Evolutionary conservation across 139 green algal species (phyloP).

Genomic region (Desmodesmus armatus): DNA sequence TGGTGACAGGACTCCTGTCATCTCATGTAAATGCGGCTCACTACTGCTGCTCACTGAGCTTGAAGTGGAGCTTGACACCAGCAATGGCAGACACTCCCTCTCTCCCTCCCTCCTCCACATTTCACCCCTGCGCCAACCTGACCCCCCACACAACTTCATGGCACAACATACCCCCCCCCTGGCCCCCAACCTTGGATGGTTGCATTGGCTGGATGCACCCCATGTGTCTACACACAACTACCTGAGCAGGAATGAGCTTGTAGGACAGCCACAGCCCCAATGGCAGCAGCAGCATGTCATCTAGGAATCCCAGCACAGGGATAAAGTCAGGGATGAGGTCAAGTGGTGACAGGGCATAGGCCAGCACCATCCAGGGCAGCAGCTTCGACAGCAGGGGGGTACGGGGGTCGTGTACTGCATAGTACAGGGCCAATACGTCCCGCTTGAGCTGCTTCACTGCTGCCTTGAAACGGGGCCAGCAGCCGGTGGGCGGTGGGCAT

Average conservation of each 20-base stretch:
- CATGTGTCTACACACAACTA: neutral
- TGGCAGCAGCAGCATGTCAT: conserved; percentile 72
- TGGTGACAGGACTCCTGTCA: no score
- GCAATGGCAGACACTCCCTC: neutral
- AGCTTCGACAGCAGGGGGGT: conserved; percentile 29
- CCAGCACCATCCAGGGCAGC: conserved; percentile 45
- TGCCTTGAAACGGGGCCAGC: conserved; percentile 35
- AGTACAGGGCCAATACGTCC: conserved; percentile 51
- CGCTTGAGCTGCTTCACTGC: conserved; percentile 54
- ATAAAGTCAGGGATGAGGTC: conserved; percentile 79
- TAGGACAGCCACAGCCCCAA: conserved; percentile 50
- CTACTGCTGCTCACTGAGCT: neutral
- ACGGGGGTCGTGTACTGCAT: conserved; percentile 26
- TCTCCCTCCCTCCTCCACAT: neutral
- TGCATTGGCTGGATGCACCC: neutral
- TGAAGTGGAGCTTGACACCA: neutral
- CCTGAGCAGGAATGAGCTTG: conserved; percentile 49
- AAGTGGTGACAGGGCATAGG: conserved; percentile 61
- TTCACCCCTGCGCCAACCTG: neutral
- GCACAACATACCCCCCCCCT: neutral
- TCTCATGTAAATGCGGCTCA: neutral
- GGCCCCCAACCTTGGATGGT: neutral
- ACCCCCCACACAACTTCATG: neutral
- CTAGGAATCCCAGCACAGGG: conserved; percentile 49
- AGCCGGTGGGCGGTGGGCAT: no score